These are phyloP conservation scores for Serendipita sp. DNA, from an alignment of 768 basidiomycete genomes.

Conservation along the genomic window DNA sequence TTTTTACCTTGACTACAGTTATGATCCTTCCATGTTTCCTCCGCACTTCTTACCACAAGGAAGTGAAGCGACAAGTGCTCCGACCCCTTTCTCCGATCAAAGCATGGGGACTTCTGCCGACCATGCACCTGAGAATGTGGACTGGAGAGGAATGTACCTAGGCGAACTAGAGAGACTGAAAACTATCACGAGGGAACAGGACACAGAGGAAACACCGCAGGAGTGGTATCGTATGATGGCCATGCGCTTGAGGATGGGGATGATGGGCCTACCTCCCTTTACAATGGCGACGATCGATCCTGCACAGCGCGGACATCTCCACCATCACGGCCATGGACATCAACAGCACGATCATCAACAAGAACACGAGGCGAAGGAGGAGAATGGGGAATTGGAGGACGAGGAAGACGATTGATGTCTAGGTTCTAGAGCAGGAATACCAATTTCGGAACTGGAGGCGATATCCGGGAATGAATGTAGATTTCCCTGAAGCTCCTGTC, in stretches of 20 bases:
- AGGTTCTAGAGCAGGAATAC: constrained; percentile 3
- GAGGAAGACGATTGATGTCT: background rate
- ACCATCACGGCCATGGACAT: background rate
- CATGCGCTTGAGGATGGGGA: constrained; percentile 52
- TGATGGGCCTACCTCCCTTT: constrained; percentile 22
- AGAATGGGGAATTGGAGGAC: background rate
- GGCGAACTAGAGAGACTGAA: constrained; percentile 65
- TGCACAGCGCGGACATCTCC: background rate
- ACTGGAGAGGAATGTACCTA: constrained; percentile 60
- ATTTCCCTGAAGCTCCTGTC: background rate
- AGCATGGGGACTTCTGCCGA: background rate
- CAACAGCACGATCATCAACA: background rate
- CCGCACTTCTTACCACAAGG: background rate
- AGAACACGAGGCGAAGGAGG: background rate
- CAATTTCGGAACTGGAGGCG: background rate
- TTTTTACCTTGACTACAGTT: background rate
- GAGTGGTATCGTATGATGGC: constrained; percentile 84
- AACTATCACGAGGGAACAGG: constrained; percentile 63
- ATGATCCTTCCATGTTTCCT: constrained; percentile 1
- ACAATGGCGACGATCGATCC: background rate
- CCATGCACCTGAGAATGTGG: background rate
- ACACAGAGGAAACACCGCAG: constrained; percentile 61
- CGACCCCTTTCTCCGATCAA: background rate
- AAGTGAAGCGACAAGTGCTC: background rate
- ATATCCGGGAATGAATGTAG: background rate